A percentile compares a stretch with the other conserved stretches of the same genome.
phyloP scores from a whole-genome alignment of 1,139 yeast species.

The Meyerozyma guilliermondii region DNA sequence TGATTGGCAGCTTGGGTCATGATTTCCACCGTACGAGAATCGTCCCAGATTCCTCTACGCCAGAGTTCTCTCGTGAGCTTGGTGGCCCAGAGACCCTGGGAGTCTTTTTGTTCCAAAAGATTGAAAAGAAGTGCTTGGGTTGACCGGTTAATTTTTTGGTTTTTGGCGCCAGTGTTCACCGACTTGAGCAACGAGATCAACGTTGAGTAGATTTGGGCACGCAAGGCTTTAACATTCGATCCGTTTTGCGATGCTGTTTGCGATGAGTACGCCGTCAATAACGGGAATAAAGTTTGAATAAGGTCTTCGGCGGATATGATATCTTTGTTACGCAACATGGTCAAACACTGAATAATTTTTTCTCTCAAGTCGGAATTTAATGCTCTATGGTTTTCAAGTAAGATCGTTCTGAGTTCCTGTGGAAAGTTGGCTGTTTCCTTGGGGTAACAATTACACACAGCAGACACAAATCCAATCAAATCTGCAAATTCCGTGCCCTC shows the following conservation, averaged over 20 bases:
- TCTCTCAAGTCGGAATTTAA: constrained; percentile 84
- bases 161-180: constrained; percentile 78
- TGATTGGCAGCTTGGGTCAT: constrained; percentile 95
- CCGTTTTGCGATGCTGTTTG: constrained; percentile 46
- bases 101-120: constrained; percentile 69
- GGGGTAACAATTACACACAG: constrained; percentile 87
- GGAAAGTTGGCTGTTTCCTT: constrained; percentile 85
- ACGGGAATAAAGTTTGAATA: constrained; percentile 84
- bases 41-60: constrained; percentile 99
- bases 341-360: constrained; percentile 82
- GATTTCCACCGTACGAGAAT: constrained; percentile 88
- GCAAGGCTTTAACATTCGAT: constrained; percentile 68
- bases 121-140: constrained; percentile 91
- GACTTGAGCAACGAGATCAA: constrained; percentile 72
- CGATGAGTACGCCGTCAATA: constrained; percentile 52
- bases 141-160: constrained; percentile 80
- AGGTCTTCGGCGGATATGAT: constrained; percentile 76
- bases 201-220: constrained; percentile 78
- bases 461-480: constrained; percentile 83
- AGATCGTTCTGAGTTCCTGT: constrained; percentile 63
- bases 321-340: constrained; percentile 84
- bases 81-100: constrained; percentile 94
- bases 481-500: constrained; percentile 73
- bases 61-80: constrained; percentile 91
- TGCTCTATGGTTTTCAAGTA: constrained; percentile 72